Conservation (phyloP, 768 basidiomycete genomes). For the Rhodotorula diobovata region DNA sequence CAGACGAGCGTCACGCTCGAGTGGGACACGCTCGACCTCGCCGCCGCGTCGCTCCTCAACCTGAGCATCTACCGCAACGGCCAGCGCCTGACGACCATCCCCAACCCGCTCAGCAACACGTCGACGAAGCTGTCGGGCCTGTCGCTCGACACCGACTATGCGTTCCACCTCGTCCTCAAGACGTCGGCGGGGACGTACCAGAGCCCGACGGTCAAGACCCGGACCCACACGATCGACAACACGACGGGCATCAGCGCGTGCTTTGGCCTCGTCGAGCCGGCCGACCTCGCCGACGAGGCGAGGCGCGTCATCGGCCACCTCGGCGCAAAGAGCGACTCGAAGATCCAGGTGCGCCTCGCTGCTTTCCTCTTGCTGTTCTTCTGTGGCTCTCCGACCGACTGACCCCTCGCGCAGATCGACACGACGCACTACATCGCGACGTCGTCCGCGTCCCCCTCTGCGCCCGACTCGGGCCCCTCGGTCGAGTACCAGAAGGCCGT, state of each 20-base stretch:
- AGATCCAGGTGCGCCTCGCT: constrained; percentile 57
- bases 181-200: constrained; percentile 88
- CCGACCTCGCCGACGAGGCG: constrained; percentile 68
- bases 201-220: constrained; percentile 73
- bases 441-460: not conserved
- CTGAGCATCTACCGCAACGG: constrained; percentile 91
- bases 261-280: constrained; percentile 81
- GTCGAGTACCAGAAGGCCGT: constrained; percentile 92
- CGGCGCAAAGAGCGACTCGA: constrained; percentile 83
- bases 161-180: constrained; percentile 87
- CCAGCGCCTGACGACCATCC: constrained; percentile 79
- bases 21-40: constrained; percentile 82
- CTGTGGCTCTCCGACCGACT: not conserved
- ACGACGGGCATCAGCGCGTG: constrained; percentile 92
- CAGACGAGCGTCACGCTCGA: constrained; percentile 93
- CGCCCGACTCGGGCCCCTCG: constrained; percentile 56
- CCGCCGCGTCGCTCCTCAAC: constrained; percentile 76
- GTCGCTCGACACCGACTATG: constrained; percentile 61
- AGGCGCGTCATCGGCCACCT: constrained; percentile 76
- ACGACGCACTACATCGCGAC: constrained; percentile 45
- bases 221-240: constrained; percentile 90
- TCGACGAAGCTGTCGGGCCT: constrained; percentile 54
- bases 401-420: not conserved
- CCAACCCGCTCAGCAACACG: constrained; percentile 73
- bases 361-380: not conserved